phyloP scores from a whole-genome alignment of 495 filamentous ascomycete species.

The Eremomyces bilateralis region DNA sequence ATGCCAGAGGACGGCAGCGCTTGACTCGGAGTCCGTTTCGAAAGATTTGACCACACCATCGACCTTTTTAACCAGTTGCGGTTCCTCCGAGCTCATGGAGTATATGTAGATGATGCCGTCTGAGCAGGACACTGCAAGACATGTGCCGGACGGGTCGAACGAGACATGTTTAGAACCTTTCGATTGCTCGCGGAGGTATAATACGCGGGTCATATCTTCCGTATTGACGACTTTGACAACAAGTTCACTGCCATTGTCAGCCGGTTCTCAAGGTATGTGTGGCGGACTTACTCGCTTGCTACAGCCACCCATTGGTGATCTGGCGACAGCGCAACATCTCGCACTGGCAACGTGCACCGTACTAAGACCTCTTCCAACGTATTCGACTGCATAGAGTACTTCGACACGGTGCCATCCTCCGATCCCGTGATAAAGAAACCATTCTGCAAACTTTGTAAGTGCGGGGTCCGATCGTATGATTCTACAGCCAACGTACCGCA shows the following conservation, averaged over 20 bases:
- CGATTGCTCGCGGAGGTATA: slow-evolving; percentile 56
- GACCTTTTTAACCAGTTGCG: slow-evolving; percentile 56
- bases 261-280: neutral
- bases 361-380: slow-evolving; percentile 58
- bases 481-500: slow-evolving; percentile 28
- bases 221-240: slow-evolving; percentile 72
- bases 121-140: slow-evolving; percentile 61
- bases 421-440: slow-evolving; percentile 69
- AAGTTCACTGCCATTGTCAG: slow-evolving; percentile 36
- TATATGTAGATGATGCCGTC: slow-evolving; percentile 82
- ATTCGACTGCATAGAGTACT: slow-evolving; percentile 60
- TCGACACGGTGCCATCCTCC: slow-evolving; percentile 82
- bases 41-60: slow-evolving; percentile 65
- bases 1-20: slow-evolving; percentile 67
- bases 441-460: slow-evolving; percentile 26
- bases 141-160: slow-evolving; percentile 63
- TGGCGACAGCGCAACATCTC: slow-evolving; percentile 65
- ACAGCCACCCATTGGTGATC: slow-evolving; percentile 80
- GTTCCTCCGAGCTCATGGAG: slow-evolving; percentile 57
- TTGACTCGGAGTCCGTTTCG: slow-evolving; percentile 58
- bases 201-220: slow-evolving; percentile 48
- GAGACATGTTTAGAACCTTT: slow-evolving; percentile 77
- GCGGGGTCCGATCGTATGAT: slow-evolving; percentile 3
- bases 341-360: slow-evolving; percentile 58
- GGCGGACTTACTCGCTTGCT: slow-evolving; percentile 55